These are phyloP conservation scores for Stereum hirsutum DNA, from an alignment of 1,284 basidiomycete species.

Conservation along the genomic window DNA sequence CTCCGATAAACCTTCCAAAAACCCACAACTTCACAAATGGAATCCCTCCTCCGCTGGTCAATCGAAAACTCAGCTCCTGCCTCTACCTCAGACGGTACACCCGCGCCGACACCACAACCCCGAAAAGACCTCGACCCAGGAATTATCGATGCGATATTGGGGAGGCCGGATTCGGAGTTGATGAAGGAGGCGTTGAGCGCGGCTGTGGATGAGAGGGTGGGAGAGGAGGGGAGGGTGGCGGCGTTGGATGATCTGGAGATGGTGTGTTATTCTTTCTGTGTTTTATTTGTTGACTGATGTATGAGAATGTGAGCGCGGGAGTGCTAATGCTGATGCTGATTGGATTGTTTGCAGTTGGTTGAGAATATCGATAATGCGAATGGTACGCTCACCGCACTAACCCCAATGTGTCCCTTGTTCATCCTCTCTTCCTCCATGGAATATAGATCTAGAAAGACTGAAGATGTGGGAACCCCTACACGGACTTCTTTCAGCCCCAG, in stretches of 20 bases:
- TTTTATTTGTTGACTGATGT: constrained; percentile 1
- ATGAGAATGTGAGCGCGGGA: too few relatives aligned
- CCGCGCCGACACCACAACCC: constrained; percentile 22
- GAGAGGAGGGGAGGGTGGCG: constrained; percentile 60
- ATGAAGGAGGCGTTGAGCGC: constrained; percentile 83
- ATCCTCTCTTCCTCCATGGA: constrained; percentile 1
- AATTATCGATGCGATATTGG: constrained; percentile 81
- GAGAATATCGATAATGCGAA: constrained; percentile 97
- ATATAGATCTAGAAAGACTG: constrained; percentile 78
- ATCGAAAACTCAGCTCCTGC: constrained; percentile 53
- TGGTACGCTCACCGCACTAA: constrained; percentile 38
- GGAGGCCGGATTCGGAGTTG: constrained; percentile 73
- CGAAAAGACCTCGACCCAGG: constrained; percentile 59
- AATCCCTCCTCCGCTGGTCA: constrained; percentile 68
- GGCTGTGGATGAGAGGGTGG: constrained; percentile 54
- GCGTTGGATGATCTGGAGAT: constrained; percentile 95
- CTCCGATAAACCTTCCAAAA: too few relatives aligned
- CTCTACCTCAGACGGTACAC: constrained; percentile 19
- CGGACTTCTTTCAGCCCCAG: constrained; percentile 45
- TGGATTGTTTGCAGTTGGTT: constrained; percentile 53
- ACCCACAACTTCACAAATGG: constrained; percentile 42
- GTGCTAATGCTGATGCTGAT: too few relatives aligned
- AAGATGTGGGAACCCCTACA: constrained; percentile 85
- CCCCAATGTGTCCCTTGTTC: not conserved
- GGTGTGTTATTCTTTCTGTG: constrained; percentile 36